Evolutionary conservation across 768 basidiomycete genomes (phyloP), one percentile per base, ranked within the genome.

Genomic region (Tubosaeta sp.): DNA sequence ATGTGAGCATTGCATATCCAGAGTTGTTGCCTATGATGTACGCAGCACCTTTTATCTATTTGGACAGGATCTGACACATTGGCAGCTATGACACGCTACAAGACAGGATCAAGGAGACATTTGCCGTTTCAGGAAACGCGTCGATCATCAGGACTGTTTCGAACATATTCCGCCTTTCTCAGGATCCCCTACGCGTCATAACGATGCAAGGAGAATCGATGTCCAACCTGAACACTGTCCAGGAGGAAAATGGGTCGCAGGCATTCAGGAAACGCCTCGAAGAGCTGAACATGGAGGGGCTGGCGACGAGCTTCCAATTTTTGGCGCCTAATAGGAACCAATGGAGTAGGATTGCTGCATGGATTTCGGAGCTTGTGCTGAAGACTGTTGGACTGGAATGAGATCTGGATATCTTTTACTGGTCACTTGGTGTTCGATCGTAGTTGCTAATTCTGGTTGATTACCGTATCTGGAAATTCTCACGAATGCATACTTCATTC

Each of bases 291-390:
- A 89, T 92, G 88, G 78, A 79, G 54, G 89, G 89, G 7, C 72
- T 93, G 2, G 80, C 82, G n/a, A 83, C 76, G 56, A 83, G 74
- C 60, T 86, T 88, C 73, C 76, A 80, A 54, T 92, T 92, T 72
- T 67, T 89, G 32, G 75, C 84, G 4, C 71, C 78, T 16, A 71
- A 74, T 50, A 76, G 77, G 43, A 75, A 75, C 16, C 75, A 79
- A 25, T 83, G 81, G 54, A 77, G 81, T 46, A 81, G 78, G 61
- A 79, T 89, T 73, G 78, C 88, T 54, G 79, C 83, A 50, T 91
- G 86, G 86, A 88, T 90, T 53, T 83, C 86, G 31, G 77, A 79
- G 61, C 68, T 83, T 56, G 75, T 83, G 26, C 65, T 70, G 62
- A 76, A 74, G 63, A 80, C 80, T 57, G 75, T 81, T 48, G 67